Conservation (phyloP, 352 stramenopile genomes). For the Phytophthora niederhauseri region DNA sequence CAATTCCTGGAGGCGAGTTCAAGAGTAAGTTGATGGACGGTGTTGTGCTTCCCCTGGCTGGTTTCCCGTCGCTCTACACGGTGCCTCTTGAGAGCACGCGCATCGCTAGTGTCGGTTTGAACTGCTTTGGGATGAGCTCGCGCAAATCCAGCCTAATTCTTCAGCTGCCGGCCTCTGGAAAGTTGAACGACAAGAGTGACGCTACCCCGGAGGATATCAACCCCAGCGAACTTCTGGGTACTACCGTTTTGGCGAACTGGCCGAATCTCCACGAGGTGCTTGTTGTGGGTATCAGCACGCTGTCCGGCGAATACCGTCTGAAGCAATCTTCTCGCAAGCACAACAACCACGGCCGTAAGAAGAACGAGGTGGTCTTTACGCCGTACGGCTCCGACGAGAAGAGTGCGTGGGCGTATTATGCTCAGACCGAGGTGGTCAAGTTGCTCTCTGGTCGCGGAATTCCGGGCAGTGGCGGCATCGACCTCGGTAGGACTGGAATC, state of each 20-base stretch:
- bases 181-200: constrained; percentile 26
- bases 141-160: constrained; percentile 83
- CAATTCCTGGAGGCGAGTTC: constrained; percentile 67
- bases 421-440: constrained; percentile 69
- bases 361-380: constrained; percentile 46
- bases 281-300: constrained; percentile 79
- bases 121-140: constrained; percentile 95
- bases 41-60: constrained; percentile 73
- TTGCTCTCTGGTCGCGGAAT: constrained; percentile 75
- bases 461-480: constrained; percentile 92
- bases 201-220: constrained; percentile 35
- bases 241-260: constrained; percentile 96
- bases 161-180: constrained; percentile 43
- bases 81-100: constrained; percentile 56
- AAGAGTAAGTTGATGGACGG: constrained; percentile 76
- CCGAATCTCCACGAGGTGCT: constrained; percentile 97
- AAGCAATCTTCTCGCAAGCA: constrained; percentile 32
- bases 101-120: constrained; percentile 83
- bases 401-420: constrained; percentile 69
- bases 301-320: constrained; percentile 66
- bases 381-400: constrained; percentile 59
- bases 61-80: constrained; percentile 81
- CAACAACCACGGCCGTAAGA: constrained; percentile 24
- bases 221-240: constrained; percentile 56
- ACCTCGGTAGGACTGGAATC: constrained; percentile 90